Evolutionary conservation across 371 early-diverging fungal species (phyloP), one percentile per base, ranked within the genome.

Genomic region (Mucor plumbeus): DNA sequence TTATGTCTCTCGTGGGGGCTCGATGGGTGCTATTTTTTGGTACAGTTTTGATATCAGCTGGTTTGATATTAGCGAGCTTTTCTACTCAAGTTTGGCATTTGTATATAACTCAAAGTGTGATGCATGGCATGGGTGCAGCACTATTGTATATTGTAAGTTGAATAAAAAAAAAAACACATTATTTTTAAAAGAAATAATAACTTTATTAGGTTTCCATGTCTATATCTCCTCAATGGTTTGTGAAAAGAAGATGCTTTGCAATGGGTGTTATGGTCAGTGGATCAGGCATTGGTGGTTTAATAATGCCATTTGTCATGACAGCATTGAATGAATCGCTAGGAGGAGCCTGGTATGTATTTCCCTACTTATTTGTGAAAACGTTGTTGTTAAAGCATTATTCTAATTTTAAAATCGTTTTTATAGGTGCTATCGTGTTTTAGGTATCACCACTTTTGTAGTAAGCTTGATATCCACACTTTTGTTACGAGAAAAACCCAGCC

Each of bases 141-240:
- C 53, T 71, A 36, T 44, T 67, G 36, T 66, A 66, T 63, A 67
- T 67, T 19, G 70, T 70, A 64, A 63, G 47, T 40, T 26, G 3
- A 26, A 26, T 26, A 26, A 26, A 26, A 55, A 21, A 17, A 31
- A 26, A 39, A 7, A 50, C 9, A 55, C 15, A n/a, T 3, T 17
- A 4, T 43, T 38, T 31, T 19, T 19, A 11, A 11, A 21, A 9
- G 11, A 50, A 3, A 5, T 48, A 53, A 31, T 21, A 59, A 15
- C 0, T 14, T 15, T 9, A 7, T 15, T 38, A 70, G 70, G 71
- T 71, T 21, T 71, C 71, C n/a, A 80, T 89, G 71, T 67, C 82
- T 11, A 74, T 92, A 4, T 83, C 92, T 0, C 74, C 91, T 0
- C 95, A 93, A 70, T 95, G 92, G 92, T 95, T 94, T 73, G 65